Evolutionary conservation across 805 yeast genomes (phyloP), one percentile per base, ranked within the genome.

Genomic region (Kregervanrija pseudodelftensis): DNA sequence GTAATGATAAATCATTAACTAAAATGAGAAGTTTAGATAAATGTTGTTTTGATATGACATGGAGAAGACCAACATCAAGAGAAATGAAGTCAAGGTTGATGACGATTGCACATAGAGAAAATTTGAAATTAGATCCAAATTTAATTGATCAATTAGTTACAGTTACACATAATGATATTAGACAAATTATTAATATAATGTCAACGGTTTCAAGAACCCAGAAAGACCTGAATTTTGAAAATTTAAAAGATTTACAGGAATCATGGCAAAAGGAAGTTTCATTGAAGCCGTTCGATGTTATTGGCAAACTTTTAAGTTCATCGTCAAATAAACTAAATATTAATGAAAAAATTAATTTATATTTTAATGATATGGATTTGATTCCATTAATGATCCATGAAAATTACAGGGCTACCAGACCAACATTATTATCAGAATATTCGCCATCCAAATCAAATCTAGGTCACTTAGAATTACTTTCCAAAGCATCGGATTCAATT

Each of bases 371-470:
- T 64, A 85, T 87, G 65, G 96, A 89, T 59, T 84, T 93, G 60
- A 81, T 95, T 1, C 98, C 99, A 5, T 71, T 91, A 49, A 91
- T 93, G 98, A 77, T 93, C 43, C 97, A 91, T 59, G 99, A 93
- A 61, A 93, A 93, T 65, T 93, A 93, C 60, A 63, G 87, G 40
- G 66, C 66, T 33, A 81, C 95, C 0, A 68, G 67, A 36, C 96
- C 95, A 1, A 48, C 70, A 8, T 51, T 45, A 42, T 43, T 57
- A n/a, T 42, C 17, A 13, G 22, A 42, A 12, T 43, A 36, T 31
- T 41, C 56, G 3, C 48, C 53, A 38, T 63, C 64, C 28, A 65
- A 69, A 13, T 58, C 67, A 10, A 68, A 74, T n/a, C 52, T 66
- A 17, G 69, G 74, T 10, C 86, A 80, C 51, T 64, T 91, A 47